A percentile compares a stretch with the other conserved stretches of the same genome.
Evolutionary conservation across 257 asterid species (phyloP).

Genomic region (Solanum tacnaense): DNA sequence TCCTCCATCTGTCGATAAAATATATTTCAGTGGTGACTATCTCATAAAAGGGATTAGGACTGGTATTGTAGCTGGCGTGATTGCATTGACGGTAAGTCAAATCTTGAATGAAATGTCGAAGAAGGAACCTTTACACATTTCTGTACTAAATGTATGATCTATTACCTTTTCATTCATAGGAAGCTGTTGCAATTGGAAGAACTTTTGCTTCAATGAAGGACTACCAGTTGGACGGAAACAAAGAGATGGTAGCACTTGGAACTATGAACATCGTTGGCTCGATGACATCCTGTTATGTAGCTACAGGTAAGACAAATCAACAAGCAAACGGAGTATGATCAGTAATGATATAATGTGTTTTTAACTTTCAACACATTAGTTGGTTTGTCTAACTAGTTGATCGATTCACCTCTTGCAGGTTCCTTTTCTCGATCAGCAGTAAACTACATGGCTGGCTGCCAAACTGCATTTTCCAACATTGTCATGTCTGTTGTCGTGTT

Average conservation of each 20-base stretch:
- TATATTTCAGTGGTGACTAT: constrained; percentile 56
- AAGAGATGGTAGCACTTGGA: constrained; percentile 94
- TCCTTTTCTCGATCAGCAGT: constrained; percentile 93
- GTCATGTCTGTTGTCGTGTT: constrained; percentile 76
- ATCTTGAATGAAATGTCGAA: background rate
- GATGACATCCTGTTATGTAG: constrained; percentile 86
- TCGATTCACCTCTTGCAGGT: constrained; percentile 28
- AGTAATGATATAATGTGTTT: background rate
- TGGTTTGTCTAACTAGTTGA: background rate
- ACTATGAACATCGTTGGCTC: constrained; percentile 88
- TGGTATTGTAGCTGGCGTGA: constrained; percentile 79
- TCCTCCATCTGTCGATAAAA: constrained; percentile 46
- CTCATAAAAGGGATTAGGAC: constrained; percentile 58
- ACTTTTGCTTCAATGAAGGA: constrained; percentile 92
- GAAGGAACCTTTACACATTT: background rate
- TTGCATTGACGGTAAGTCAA: constrained; percentile 60
- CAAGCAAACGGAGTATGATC: background rate
- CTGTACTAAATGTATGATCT: background rate
- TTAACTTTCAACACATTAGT: background rate
- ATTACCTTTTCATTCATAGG: constrained; percentile 26
- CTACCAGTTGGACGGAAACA: constrained; percentile 86
- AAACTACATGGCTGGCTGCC: constrained; percentile 94
- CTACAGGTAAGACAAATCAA: constrained; percentile 47
- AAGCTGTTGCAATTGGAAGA: constrained; percentile 91
- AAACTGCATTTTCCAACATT: constrained; percentile 78